These are phyloP conservation scores for Styphnolobium japonicum DNA, from an alignment of 306 rosid genomes.

Conservation along the genomic window DNA sequence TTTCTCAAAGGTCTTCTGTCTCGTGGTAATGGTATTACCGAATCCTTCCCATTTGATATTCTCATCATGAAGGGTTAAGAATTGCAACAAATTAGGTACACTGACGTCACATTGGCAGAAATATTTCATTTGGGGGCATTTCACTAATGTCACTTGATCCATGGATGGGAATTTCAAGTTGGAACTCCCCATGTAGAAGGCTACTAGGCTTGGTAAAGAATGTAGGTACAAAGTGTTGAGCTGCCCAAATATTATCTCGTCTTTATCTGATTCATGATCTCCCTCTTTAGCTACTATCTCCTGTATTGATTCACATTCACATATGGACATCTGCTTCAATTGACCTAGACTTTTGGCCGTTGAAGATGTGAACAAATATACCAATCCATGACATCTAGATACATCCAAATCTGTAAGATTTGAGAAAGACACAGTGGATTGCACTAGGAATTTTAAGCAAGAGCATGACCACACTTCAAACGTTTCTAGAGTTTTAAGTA, in stretches of 20 bases:
- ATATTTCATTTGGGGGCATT: too few relatives aligned
- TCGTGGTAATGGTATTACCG: too few relatives aligned
- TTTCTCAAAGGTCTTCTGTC: too few relatives aligned
- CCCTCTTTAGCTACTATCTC: neutral
- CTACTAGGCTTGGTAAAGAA: neutral
- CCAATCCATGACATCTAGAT: neutral
- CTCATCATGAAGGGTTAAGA: too few relatives aligned
- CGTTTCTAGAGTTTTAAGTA: neutral
- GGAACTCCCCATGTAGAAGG: neutral
- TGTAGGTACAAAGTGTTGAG: neutral
- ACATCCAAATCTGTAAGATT: neutral
- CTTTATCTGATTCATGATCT: neutral
- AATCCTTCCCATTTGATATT: too few relatives aligned
- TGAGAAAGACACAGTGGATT: neutral
- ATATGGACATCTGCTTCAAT: neutral
- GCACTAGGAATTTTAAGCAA: neutral
- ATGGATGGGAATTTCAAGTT: constrained; percentile 3
- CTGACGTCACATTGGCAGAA: too few relatives aligned
- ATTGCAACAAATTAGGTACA: too few relatives aligned
- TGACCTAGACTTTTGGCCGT: constrained; percentile 11
- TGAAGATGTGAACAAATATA: neutral
- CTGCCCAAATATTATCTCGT: neutral
- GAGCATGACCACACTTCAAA: neutral
- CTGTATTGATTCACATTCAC: neutral
- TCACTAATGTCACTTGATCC: too few relatives aligned